Base-by-base conservation (phyloP, 108 stramenopile genomes). In the Pseudonitzschia multistriata region DNA sequence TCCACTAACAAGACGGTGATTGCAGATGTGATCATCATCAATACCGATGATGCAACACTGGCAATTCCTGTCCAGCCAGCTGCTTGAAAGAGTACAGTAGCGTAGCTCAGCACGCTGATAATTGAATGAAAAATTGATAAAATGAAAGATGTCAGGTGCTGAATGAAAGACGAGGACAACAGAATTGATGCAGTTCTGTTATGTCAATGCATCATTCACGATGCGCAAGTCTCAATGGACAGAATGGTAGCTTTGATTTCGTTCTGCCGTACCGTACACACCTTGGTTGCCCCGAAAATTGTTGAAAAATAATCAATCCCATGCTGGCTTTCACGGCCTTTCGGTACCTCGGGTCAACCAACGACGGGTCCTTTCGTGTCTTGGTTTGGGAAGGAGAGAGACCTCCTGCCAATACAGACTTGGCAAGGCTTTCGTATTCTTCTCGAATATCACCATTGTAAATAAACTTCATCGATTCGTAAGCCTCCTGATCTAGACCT, bases 201-300 rank as follows among this genome's bases (percentile, higher is more conserved):
- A n/a, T n/a, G n/a, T n/a, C n/a, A n/a, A n/a, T n/a, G n/a, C n/a
- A n/a, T n/a, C n/a, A n/a, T n/a, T n/a, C n/a, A n/a, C n/a, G n/a
- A n/a, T n/a, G n/a, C n/a, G n/a, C n/a, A n/a, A n/a, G n/a, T n/a
- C 7, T 42, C 40, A 42, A 10, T 42, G 40, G 10, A 42, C 40
- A 42, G 40, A 7, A 42, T 42, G 7, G 7, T 42, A 42, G 7
- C 13, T 42, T 42, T 42, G n/a, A n/a, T n/a, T n/a, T 42, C 13
- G 7, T 42, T 42, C 13, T 42, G 40, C 10, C 40, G n/a, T n/a
- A n/a, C n/a, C n/a, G n/a, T n/a, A n/a, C n/a, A 10, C 22, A 53
- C 52, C 52, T 53, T 53, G 88, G 88, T 57, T 89, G 88, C 2
- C 88, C 88, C 21, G 83, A 74, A 40, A 87, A 35, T 76, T 88